Conservation (phyloP, 352 stramenopile species). For the Phytophthora kernoviae region DNA sequence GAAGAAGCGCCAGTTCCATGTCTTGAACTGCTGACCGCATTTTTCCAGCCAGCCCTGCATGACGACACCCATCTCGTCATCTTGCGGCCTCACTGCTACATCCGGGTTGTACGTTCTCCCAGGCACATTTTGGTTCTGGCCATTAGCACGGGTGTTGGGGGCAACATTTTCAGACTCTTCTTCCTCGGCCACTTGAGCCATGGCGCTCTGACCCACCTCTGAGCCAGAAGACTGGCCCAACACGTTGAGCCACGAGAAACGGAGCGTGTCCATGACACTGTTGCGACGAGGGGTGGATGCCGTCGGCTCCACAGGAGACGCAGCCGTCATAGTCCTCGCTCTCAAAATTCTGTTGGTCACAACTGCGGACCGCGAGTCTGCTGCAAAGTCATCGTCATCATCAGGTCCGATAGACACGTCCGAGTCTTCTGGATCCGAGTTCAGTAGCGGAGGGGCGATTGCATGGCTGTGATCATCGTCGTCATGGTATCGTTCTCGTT, state of each 20-base stretch:
- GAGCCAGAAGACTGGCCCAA: constrained; percentile 53
- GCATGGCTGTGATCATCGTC: constrained; percentile 31
- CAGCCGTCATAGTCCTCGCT: constrained; percentile 10
- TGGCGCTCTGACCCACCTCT: constrained; percentile 30
- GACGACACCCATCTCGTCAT: constrained; percentile 70
- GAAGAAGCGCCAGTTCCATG: constrained; percentile 91
- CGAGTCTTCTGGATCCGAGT: constrained; percentile 29
- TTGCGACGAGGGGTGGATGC: constrained; percentile 22
- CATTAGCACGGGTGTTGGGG: neutral
- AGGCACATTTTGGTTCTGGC: constrained; percentile 10
- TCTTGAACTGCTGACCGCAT: constrained; percentile 89
- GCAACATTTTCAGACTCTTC: constrained; percentile 12
- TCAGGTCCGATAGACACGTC: constrained; percentile 37
- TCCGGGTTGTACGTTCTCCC: constrained; percentile 37
- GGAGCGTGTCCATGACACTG: constrained; percentile 50
- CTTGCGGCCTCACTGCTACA: constrained; percentile 39
- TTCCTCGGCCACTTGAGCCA: constrained; percentile 35
- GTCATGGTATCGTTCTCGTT: constrained; percentile 33
- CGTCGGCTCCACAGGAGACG: constrained; percentile 7
- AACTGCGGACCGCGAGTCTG: constrained; percentile 5
- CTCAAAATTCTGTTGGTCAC: constrained; percentile 3
- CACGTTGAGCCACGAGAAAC: constrained; percentile 71
- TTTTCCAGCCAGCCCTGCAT: constrained; percentile 91
- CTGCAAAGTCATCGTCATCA: constrained; percentile 23
- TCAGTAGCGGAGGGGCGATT: constrained; percentile 25